phyloP scores from a whole-genome alignment of 805 yeast genomes.

The Tetrapisispora fleetii region DNA sequence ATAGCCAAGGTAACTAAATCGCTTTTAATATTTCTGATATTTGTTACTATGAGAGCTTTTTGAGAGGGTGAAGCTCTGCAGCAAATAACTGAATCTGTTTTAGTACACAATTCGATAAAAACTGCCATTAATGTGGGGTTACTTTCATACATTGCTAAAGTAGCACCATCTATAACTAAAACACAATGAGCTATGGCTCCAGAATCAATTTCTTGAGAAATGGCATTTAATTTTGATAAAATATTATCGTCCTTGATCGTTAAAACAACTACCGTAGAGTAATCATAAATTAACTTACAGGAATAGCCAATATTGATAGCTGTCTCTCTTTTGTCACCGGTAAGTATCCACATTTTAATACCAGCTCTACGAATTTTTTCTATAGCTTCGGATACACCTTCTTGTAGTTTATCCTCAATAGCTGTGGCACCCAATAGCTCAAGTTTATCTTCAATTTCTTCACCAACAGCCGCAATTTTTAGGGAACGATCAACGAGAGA shows the following conservation, averaged over 20 bases:
- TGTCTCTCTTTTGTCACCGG: constrained; percentile 97
- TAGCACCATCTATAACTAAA: constrained; percentile 88
- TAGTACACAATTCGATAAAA: constrained; percentile 76
- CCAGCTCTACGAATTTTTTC: constrained; percentile 90
- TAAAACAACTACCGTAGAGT: constrained; percentile 76
- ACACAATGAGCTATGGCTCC: constrained; percentile 90
- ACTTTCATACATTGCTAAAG: constrained; percentile 60
- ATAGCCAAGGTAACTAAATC: constrained; percentile 81
- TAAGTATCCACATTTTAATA: constrained; percentile 93
- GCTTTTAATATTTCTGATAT: constrained; percentile 62
- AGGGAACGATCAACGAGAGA: constrained; percentile 57
- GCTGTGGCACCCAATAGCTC: constrained; percentile 87
- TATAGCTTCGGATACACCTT: constrained; percentile 93
- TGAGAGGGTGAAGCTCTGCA: constrained; percentile 97
- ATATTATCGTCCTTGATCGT: constrained; percentile 47
- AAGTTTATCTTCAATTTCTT: constrained; percentile 55
- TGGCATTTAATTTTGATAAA: constrained; percentile 59
- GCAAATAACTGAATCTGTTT: constrained; percentile 83
- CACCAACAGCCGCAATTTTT: constrained; percentile 65
- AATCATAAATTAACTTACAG: constrained; percentile 86
- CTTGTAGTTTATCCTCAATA: constrained; percentile 91
- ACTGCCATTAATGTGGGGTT: constrained; percentile 64
- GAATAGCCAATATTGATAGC: constrained; percentile 96
- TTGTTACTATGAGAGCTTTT: constrained; percentile 79
- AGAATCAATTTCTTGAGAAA: constrained; percentile 59